Percentiles rank a stretch among this genome's conserved stretches.
Evolutionary conservation across 805 yeast species (phyloP).

Genomic region (Lipomyces spencermartinsiae): DNA sequence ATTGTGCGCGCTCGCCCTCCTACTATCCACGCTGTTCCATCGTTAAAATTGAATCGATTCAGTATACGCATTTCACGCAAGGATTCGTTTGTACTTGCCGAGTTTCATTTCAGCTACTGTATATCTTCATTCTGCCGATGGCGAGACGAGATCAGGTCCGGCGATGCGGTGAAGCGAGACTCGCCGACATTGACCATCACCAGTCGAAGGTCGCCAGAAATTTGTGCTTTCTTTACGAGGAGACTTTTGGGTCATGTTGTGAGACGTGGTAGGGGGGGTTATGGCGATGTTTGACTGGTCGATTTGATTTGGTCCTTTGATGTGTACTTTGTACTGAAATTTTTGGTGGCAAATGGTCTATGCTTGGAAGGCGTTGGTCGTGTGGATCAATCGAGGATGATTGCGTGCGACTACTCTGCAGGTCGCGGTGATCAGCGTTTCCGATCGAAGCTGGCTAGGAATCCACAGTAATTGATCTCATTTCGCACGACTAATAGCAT

Average conservation of each 20-base stretch:
- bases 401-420: not conserved
- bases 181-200: not conserved
- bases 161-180: not conserved
- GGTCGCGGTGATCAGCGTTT: too few species aligned
- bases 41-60: not conserved
- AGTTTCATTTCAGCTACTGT: not conserved
- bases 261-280: not conserved
- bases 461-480: not conserved
- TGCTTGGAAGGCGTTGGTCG: not conserved
- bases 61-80: not conserved
- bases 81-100: not conserved
- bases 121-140: not conserved
- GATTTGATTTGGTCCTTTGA: not conserved
- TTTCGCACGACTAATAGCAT: not conserved
- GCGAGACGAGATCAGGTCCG: not conserved
- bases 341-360: not conserved
- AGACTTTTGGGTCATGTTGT: not conserved
- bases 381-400: not conserved
- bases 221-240: not conserved
- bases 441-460: too few species aligned
- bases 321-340: not conserved
- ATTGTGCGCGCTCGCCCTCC: slow-evolving; percentile 7
- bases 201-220: not conserved
- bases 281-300: not conserved
- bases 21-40: not conserved